Evolutionary conservation across 345 rosid genomes (phyloP).

Genomic region (Aquilaria sinensis): DNA sequence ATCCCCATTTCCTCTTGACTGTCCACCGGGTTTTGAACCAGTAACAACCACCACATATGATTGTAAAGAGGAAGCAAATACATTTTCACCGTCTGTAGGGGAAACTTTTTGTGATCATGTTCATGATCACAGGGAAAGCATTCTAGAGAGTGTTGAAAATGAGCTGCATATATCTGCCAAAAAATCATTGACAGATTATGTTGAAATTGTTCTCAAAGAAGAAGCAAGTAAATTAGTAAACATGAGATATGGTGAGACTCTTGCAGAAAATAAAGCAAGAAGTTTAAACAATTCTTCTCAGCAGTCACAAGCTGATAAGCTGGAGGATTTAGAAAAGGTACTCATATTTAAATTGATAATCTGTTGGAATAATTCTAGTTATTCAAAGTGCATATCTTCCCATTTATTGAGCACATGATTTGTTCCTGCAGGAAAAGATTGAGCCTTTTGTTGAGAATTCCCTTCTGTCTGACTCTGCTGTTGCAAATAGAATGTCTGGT

Average conservation of each 20-base stretch:
- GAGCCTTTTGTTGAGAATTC: conserved; percentile 21
- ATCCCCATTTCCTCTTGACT: conserved; percentile 20
- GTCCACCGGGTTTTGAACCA: conserved; percentile 42
- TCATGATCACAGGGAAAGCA: conserved; percentile 25
- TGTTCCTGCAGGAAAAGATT: conserved; percentile 36
- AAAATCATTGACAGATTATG: conserved; percentile 38
- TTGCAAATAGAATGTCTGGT: conserved; percentile 18
- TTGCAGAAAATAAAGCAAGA: conserved; percentile 21
- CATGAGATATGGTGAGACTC: conserved; percentile 25
- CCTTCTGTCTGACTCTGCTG: conserved; percentile 11
- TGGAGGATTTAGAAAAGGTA: conserved; percentile 31
- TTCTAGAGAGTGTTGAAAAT: conserved; percentile 44
- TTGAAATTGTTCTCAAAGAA: conserved; percentile 41
- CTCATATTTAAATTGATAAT: background rate
- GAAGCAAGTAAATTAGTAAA: conserved; percentile 33
- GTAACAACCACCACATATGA: conserved; percentile 19
- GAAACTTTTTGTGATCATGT: conserved; percentile 13
- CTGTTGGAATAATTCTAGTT: background rate
- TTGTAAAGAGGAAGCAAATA: conserved; percentile 8
- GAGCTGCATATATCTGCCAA: conserved; percentile 57
- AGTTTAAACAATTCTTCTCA: conserved; percentile 19
- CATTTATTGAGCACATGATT: background rate
- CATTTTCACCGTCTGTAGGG: conserved; percentile 16
- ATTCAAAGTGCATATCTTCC: background rate
- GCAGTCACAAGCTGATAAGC: conserved; percentile 19